Evolutionary conservation across 805 yeast species (phyloP).

Genomic region (Suhomyces sp.): DNA sequence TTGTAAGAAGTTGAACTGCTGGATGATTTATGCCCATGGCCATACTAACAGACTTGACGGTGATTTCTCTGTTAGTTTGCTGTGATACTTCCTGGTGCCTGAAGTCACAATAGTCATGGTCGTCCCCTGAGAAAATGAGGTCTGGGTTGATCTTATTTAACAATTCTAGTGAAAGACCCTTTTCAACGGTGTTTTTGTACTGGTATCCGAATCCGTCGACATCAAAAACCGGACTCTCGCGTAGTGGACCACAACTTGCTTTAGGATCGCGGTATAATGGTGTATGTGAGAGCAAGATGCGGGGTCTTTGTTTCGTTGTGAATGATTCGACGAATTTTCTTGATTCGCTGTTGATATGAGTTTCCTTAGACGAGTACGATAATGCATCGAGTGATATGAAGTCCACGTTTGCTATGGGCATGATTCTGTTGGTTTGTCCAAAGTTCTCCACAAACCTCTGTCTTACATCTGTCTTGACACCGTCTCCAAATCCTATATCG

Average conservation of each 20-base stretch:
- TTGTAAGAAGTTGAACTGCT: constrained; percentile 41
- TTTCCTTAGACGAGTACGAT: constrained; percentile 16
- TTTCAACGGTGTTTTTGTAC: constrained; percentile 23
- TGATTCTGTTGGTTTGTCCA: constrained; percentile 31
- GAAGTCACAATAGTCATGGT: constrained; percentile 82
- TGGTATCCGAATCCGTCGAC: constrained; percentile 23
- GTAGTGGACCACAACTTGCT: constrained; percentile 20
- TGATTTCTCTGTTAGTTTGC: constrained; percentile 52
- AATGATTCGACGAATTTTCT: constrained; percentile 13
- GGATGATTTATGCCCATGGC: constrained; percentile 78
- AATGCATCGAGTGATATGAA: constrained; percentile 22
- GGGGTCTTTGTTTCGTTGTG: constrained; percentile 12
- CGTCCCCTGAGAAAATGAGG: constrained; percentile 27
- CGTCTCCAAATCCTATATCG: constrained; percentile 28
- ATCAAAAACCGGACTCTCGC: constrained; percentile 15
- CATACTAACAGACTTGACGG: constrained; percentile 89
- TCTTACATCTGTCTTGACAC: constrained; percentile 24
- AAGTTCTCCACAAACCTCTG: constrained; percentile 30
- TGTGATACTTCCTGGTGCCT: constrained; percentile 42
- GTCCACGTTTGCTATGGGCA: constrained; percentile 31
- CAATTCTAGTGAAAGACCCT: constrained; percentile 16
- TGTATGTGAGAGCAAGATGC: constrained; percentile 24
- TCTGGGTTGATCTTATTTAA: constrained; percentile 17
- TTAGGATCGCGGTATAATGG: constrained; percentile 23
- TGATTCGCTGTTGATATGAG: constrained; percentile 12